These are phyloP conservation scores for Venturia asperata DNA, from an alignment of 2,329 filamentous ascomycete species.

Conservation along the genomic window DNA sequence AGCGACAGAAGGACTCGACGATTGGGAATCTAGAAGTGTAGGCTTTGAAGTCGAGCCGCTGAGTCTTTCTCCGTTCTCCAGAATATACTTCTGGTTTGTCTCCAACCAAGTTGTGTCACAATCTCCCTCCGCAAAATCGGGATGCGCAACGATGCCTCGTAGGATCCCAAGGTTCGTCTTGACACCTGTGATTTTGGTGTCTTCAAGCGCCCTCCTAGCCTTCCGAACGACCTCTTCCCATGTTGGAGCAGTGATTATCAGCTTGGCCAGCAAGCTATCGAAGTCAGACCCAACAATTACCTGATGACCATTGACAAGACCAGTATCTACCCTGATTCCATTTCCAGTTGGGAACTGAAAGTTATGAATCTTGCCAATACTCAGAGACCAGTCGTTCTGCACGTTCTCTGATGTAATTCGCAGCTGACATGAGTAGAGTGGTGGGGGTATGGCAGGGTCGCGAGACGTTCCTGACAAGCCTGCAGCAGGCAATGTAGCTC, in stretches of 20 bases:
- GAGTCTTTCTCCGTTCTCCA: conserved; percentile 31
- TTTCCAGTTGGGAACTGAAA: conserved; percentile 51
- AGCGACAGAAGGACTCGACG: conserved; percentile 20
- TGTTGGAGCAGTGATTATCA: conserved; percentile 48
- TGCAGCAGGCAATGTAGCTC: conserved; percentile 36
- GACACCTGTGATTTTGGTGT: conserved; percentile 50
- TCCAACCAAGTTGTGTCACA: conserved; percentile 56
- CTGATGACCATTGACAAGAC: conserved; percentile 39
- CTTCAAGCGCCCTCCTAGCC: conserved; percentile 48
- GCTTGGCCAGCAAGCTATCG: conserved; percentile 53
- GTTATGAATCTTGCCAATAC: conserved; percentile 51
- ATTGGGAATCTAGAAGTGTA: conserved; percentile 14
- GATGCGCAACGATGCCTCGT: conserved; percentile 45
- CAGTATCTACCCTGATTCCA: conserved; percentile 51
- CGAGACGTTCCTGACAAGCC: conserved; percentile 27
- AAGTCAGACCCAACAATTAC: conserved; percentile 49
- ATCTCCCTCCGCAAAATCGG: conserved; percentile 42
- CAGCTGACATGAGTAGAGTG: conserved; percentile 47
- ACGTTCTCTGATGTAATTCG: conserved; percentile 53
- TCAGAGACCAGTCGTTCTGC: conserved; percentile 47
- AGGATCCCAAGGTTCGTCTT: conserved; percentile 53
- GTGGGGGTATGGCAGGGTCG: conserved; percentile 33
- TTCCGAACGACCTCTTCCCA: conserved; percentile 50
- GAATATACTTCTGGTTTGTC: conserved; percentile 37
- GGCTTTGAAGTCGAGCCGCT: conserved; percentile 24